These are phyloP conservation scores for Lactifluus piperatus DNA, from an alignment of 768 basidiomycete species.

Conservation along the genomic window DNA sequence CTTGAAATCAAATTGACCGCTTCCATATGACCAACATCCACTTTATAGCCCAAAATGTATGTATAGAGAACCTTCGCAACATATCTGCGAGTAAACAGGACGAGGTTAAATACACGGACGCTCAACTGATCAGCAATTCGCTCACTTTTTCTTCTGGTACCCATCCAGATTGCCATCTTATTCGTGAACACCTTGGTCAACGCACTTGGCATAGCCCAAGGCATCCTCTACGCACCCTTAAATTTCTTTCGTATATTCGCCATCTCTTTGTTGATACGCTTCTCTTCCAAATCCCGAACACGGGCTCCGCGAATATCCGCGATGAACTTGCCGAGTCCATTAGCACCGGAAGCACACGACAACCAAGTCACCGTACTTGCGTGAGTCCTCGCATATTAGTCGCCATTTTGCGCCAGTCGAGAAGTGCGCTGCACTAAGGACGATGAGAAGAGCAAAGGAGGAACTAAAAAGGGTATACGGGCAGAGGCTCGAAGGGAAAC, in stretches of 20 bases:
- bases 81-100: slow-evolving; percentile 43
- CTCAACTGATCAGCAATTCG: slow-evolving; percentile 14
- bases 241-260: slow-evolving; percentile 99
- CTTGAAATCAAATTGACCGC: slow-evolving; percentile 97
- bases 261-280: slow-evolving; percentile 99
- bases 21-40: slow-evolving; percentile 99
- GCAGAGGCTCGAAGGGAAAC: background rate
- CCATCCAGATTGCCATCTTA: slow-evolving; percentile 80
- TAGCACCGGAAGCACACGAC: background rate
- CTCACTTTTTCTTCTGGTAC: slow-evolving; percentile 89
- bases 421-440: slow-evolving; percentile 13
- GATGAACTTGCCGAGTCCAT: slow-evolving; percentile 63
- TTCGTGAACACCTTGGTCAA: background rate
- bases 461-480: background rate
- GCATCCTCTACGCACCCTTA: slow-evolving; percentile 52
- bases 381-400: slow-evolving; percentile 88
- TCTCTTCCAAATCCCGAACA: slow-evolving; percentile 95
- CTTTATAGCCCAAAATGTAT: slow-evolving; percentile 97
- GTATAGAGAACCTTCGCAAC: slow-evolving; percentile 99
- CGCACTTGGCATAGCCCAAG: background rate
- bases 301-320: slow-evolving; percentile 96
- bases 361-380: slow-evolving; percentile 48
- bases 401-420: slow-evolving; percentile 48
- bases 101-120: background rate
- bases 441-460: background rate